Base-by-base conservation (phyloP, 345 rosid genomes). In the Acer yangbiense region DNA sequence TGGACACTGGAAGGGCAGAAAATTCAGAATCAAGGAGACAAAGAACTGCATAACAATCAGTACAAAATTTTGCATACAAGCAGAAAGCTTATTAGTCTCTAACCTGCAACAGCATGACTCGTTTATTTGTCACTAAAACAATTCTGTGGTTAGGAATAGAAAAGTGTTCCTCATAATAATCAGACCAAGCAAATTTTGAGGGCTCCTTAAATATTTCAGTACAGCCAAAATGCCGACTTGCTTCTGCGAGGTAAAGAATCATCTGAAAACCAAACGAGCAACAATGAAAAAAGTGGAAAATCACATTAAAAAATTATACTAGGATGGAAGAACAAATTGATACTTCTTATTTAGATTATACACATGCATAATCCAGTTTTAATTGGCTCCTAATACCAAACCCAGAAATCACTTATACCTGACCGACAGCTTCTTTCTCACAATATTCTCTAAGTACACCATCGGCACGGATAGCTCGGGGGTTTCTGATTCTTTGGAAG, bases 131-230 rank as follows among this genome's bases (percentile, higher is more conserved):
- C 78, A 92, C 95, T 76, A 96, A 71, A 74, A 92, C 97, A 79
- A 92, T 88, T 83, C 93, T 87, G 64, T 91, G 91, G 83, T 89
- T 85, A 63, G 93, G 94, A 70, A 96, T 89, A 74, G 88, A 71
- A 85, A 94, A 96, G 80, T 92, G 94, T 50, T 90, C 95, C 79
- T 92, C 97, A 71, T 92, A 96, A 82, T 90, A 87, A 83, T 96
- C 99, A 74, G 97, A 91, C 87, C 68, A 87, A 21, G 98, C 99
- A 74, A 84, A 94, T 83, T 96, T 94, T 74, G 99, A 91, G 25
- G 99, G 99, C 83, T 94, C 99, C 80, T 89, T 92, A 82, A 96
- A 96, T 83, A 94, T 87, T 80, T 92, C 96, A 46, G 98, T 88
- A 78, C 95, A 96, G 76, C 99, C 98, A 80, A 94, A 90, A 76